Evolutionary conservation across 768 basidiomycete species (phyloP), one percentile per base, ranked within the genome.

Genomic region (Boletus barrowsii): DNA sequence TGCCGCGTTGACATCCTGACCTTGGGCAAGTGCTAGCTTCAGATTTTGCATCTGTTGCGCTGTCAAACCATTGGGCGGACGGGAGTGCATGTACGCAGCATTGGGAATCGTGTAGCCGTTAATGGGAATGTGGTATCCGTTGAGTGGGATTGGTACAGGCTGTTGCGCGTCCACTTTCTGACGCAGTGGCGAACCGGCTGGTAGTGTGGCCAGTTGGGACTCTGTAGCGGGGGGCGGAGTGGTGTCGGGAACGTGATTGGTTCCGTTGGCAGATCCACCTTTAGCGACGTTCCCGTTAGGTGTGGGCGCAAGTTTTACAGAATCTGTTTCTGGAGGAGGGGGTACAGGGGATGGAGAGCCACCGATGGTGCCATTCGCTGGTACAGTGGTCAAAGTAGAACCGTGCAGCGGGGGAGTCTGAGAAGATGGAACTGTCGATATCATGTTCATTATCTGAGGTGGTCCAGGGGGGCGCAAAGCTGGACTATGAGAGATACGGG

Each of bases 31-130:
- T 4, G 79, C 81, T 10, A 79, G 70, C 68, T 86, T 85, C 40
- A 86, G 61, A 51, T 73, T 77, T 65, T 84, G 83, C 66, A 86
- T 72, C 61, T 86, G 84, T 55, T 87, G 86, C 18, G 72, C 54
- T 33, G 75, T 81, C 43, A 87, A 65, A 3, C 73, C 72, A 42
- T 72, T 74, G 5, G 70, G 69, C 43, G 73, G 75, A 47, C 71
- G 72, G 44, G 57, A 62, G 42, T 62, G 73, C 70, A 69, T 69
- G 62, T 62, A 69, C 48, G 67, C 64, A 7, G 70, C 60, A 46
- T 70, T 75, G 10, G 72, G 52, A 44, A 76, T 63, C 63, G 68
- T 60, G 49, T 68, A 73, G 8, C 72, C 70, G 36, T 76, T 80
- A 22, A 76, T 72, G 4, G 74, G 69, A 13, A 82, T 63, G 49